A percentile compares a stretch with the other conserved stretches of the same genome.
Conservation (phyloP, 2,329 filamentous ascomycete species). For the Scopulariopsis brevicaulis region DNA sequence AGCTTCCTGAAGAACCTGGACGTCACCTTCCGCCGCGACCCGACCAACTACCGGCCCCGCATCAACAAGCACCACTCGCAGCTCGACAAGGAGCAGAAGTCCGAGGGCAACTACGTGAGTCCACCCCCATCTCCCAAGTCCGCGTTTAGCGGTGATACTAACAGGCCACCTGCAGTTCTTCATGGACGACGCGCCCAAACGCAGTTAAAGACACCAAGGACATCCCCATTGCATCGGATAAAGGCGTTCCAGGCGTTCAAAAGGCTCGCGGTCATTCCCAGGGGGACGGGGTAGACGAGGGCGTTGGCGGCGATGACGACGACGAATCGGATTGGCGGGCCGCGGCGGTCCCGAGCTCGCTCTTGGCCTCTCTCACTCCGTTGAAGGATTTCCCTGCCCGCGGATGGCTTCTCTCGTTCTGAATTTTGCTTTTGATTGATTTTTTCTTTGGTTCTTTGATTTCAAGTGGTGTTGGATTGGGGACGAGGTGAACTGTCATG, state of each 20-base stretch:
- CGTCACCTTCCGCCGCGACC: slow-evolving; percentile 96
- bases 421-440: neutral
- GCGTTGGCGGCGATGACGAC: slow-evolving; percentile 49
- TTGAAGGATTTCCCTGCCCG: neutral
- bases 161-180: slow-evolving; percentile 59
- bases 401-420: neutral
- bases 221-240: slow-evolving; percentile 23
- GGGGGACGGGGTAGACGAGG: slow-evolving; percentile 25
- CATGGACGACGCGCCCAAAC: slow-evolving; percentile 62
- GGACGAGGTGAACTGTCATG: neutral
- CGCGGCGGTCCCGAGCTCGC: slow-evolving; percentile 47
- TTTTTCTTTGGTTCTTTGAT: neutral
- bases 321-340: slow-evolving; percentile 45
- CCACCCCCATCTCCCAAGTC: neutral
- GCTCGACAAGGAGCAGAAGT: slow-evolving; percentile 95
- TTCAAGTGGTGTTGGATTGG: neutral
- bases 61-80: slow-evolving; percentile 98
- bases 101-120: slow-evolving; percentile 80
- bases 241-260: slow-evolving; percentile 42
- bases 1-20: slow-evolving; percentile 91
- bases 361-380: neutral
- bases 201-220: slow-evolving; percentile 34
- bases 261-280: slow-evolving; percentile 21
- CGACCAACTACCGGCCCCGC: slow-evolving; percentile 88
- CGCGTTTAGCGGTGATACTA: slow-evolving; percentile 6